Evolutionary conservation across 176 grass and related monocot genomes (phyloP).

Genomic region (Carex myosuroides): DNA sequence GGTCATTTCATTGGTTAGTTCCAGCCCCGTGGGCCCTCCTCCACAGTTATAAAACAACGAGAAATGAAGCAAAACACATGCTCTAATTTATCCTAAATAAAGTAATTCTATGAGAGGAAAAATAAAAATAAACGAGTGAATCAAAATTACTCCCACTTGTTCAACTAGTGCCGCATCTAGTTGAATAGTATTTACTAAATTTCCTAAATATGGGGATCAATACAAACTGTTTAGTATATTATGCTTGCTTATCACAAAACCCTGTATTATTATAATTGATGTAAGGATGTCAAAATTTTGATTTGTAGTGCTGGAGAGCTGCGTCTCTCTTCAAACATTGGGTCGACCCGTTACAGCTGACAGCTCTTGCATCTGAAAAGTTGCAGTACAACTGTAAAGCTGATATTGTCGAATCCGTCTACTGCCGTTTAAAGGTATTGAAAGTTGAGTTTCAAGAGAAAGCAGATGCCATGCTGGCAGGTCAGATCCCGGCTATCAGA

Average conservation of each 20-base stretch:
- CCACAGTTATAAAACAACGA: not conserved
- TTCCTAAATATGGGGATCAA: not conserved
- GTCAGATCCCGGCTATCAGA: not conserved
- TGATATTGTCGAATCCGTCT: constrained; percentile 41
- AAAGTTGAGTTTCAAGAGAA: constrained; percentile 58
- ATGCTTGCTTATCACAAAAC: constrained; percentile 19
- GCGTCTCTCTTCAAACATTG: constrained; percentile 83
- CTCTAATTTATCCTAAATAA: not conserved
- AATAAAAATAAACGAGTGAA: not conserved
- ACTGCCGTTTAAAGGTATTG: constrained; percentile 58
- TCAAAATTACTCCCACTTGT: not conserved
- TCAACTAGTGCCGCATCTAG: not conserved
- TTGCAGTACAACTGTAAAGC: constrained; percentile 65
- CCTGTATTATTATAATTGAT: constrained; percentile 19
- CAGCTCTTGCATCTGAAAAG: constrained; percentile 47
- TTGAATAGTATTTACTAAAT: not conserved
- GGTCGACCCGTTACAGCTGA: constrained; percentile 50
- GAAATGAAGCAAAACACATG: not conserved
- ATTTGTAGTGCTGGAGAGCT: constrained; percentile 84
- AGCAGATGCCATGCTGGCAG: constrained; percentile 20
- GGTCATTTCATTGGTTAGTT: constrained; percentile 85
- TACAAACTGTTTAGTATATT: not conserved
- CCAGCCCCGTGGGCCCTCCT: not conserved
- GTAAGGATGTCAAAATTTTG: constrained; percentile 2
- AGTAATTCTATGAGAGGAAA: not conserved